phyloP scores from a whole-genome alignment of 73 alveolate species.

The Stentor roeselii region DNA sequence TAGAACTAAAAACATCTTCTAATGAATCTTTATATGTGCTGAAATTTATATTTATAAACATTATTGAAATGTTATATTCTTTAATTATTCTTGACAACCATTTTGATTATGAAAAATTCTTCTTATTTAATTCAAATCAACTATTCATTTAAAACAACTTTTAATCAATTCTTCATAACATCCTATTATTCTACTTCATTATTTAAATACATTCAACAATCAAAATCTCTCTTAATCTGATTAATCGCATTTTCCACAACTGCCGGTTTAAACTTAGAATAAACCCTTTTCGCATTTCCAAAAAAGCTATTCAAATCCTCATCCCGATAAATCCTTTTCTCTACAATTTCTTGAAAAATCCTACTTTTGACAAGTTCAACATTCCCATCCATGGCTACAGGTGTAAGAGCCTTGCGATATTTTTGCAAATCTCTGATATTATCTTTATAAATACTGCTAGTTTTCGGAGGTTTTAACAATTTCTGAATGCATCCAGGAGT shows the following conservation, averaged over 20 bases:
- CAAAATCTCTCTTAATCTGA: background rate
- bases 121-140: no score
- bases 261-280: background rate
- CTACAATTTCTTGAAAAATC: background rate
- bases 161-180: no score
- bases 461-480: background rate
- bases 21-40: no score
- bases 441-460: background rate
- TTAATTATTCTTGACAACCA: no score
- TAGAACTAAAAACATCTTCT: no score
- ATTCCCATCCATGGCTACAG: background rate
- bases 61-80: no score
- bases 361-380: background rate
- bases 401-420: background rate
- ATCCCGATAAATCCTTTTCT: constrained; percentile 5
- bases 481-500: background rate
- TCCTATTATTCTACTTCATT: no score
- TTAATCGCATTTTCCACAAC: constrained; percentile 2
- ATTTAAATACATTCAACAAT: no score
- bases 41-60: no score
- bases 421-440: background rate
- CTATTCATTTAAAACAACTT: no score
- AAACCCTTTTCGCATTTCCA: background rate
- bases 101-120: no score
- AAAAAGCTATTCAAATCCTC: background rate